phyloP scores from a whole-genome alignment of 2,329 filamentous ascomycete genomes.

The Epicoccum sorghinum region DNA sequence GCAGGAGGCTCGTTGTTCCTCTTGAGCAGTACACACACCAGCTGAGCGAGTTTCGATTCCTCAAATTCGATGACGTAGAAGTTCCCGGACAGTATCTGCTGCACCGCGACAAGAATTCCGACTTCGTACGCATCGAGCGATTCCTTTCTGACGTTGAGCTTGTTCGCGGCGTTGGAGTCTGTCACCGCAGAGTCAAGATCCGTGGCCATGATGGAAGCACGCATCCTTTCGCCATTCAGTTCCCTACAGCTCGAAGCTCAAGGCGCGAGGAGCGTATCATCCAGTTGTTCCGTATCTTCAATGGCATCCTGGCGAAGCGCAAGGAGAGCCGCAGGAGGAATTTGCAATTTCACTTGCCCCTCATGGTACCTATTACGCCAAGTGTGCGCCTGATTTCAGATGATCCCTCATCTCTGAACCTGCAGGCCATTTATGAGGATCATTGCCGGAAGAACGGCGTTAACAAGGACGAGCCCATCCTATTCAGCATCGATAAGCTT shows the following conservation, averaged over 20 bases:
- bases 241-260: conserved; percentile 90
- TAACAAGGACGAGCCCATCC: conserved; percentile 91
- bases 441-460: conserved; percentile 86
- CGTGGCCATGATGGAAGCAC: conserved; percentile 95
- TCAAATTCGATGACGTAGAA: conserved; percentile 98
- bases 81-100: conserved; percentile 95
- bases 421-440: conserved; percentile 96
- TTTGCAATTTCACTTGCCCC: conserved; percentile 91
- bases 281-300: conserved; percentile 97
- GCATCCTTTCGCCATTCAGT: conserved; percentile 96
- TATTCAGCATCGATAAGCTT: conserved; percentile 95
- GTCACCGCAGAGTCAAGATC: conserved; percentile 91
- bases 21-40: conserved; percentile 88
- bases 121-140: conserved; percentile 95
- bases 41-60: conserved; percentile 94
- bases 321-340: conserved; percentile 95
- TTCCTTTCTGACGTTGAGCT: conserved; percentile 95
- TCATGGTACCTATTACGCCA: conserved; percentile 94
- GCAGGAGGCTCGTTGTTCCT: conserved; percentile 72
- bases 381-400: conserved; percentile 96
- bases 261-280: conserved; percentile 92
- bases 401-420: conserved; percentile 88
- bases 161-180: conserved; percentile 87
- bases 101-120: conserved; percentile 98
- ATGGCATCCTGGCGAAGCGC: conserved; percentile 86